Evolutionary conservation across 2,329 filamentous ascomycete species (phyloP), one percentile per base, ranked within the genome.

Genomic region (Aspergillus sp.): DNA sequence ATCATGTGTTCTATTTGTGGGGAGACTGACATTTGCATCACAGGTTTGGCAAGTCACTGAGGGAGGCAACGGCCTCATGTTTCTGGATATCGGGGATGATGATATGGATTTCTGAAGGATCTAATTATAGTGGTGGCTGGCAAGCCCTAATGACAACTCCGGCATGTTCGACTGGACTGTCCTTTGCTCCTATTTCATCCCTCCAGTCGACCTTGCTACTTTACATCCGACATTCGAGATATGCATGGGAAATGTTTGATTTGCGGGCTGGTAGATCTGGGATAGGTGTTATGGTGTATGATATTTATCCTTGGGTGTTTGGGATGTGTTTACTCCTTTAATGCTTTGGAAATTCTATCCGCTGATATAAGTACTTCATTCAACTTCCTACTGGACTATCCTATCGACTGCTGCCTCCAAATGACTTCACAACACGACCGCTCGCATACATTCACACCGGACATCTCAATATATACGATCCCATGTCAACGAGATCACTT

Each of bases 11-110:
- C 9, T 42, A 51, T 50, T 45, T 29, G 25, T 29, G 25, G 25
- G 25, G 25, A n/a, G 34, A n/a, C 16, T 38, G 7, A 38, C 14
- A 38, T 17, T n/a, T n/a, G 16, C 34, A 16, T 47, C 48, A 40
- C 46, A 91, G 88, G 79, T 91, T 58, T 91, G 88, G 88, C 88
- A 91, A 85, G 87, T 88, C 34, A 80, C 85, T 58, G 85, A 84
- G 56, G 86, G 85, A 58, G 87, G 87, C 53, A 84, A 84, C 32
- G 81, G 88, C 59, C 76, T 92, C 52, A 79, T 90, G 29, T 91
- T 91, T 67, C 80, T 91, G 66, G 86, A 82, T 29, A 77, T 76
- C 52, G 25, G 25, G 7, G 79, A 83, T 47, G 78, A 81, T 53
- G 75, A 76, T 31, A 80, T 81, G 75, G 78, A 80, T 53, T 61